Conservation (phyloP, 306 rosid species). For the Castanea sativa region DNA sequence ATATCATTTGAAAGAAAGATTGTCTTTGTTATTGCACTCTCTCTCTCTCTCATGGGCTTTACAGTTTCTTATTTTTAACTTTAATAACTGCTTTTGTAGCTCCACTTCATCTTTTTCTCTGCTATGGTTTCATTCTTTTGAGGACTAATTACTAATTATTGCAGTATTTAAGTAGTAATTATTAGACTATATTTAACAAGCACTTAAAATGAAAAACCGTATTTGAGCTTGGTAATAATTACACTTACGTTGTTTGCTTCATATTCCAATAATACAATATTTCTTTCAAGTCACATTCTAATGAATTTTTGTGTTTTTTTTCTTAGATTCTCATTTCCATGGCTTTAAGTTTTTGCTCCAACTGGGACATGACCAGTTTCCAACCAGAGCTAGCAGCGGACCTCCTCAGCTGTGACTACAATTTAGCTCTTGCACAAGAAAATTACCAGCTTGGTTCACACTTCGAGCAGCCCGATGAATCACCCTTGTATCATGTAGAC, state of each 20-base stretch:
- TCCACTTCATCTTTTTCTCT: too few relatives aligned
- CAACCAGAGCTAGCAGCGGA: slow-evolving; percentile 3
- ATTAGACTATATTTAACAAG: too few relatives aligned
- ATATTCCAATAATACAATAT: background rate
- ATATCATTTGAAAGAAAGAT: background rate
- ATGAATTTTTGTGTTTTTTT: too few relatives aligned
- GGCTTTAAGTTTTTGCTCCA: slow-evolving; percentile 25
- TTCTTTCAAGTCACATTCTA: too few relatives aligned
- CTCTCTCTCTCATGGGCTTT: background rate
- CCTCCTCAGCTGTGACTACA: background rate
- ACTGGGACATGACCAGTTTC: slow-evolving; percentile 8
- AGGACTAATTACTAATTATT: background rate
- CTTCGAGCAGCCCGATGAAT: background rate
- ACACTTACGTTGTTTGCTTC: background rate
- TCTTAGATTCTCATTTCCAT: background rate
- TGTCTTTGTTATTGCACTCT: background rate
- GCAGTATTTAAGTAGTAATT: too few relatives aligned
- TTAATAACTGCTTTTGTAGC: too few relatives aligned
- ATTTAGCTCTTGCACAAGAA: slow-evolving; percentile 3
- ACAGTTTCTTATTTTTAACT: too few relatives aligned
- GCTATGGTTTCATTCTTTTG: background rate
- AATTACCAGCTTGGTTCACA: background rate
- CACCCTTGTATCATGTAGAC: background rate
- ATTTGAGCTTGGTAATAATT: background rate
- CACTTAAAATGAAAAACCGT: too few relatives aligned